Evolutionary conservation across 2,329 filamentous ascomycete genomes (phyloP), one percentile per base, ranked within the genome.

Genomic region (Fusarium acutatum): DNA sequence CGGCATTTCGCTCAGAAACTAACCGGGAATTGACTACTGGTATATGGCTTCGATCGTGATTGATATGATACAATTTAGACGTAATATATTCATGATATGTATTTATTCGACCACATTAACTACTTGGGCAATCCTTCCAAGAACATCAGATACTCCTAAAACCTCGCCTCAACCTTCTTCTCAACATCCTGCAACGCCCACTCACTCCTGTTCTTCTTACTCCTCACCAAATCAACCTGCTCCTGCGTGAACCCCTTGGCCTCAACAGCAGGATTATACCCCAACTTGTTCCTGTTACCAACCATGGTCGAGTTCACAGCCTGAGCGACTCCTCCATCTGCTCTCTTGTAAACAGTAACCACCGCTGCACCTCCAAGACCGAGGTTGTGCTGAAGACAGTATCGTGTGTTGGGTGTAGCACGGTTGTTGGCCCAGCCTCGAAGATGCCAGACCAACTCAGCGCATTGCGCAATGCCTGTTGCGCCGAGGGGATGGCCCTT

Each of bases 351-450:
- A 7, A 98, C 93, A 1, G 94, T 96, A 28, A 96, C 93, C 2
- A 98, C 95, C 4, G 91, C 95, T 7, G 95, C 96, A 61, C 96
- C 96, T 20, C 96, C 96, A 10, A 98, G 87, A 1, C 96, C 96
- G 3, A 98, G 87, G 80, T 98, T 98, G 81, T 98, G 96, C 86
- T 98, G 95, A 73, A 98, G 85, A 64, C 93, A 93, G 66, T 90
- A 90, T 70, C 85, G 89, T 1, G 95, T 96, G 65, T 88, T 87
- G 26, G 89, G 85, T 3, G 93, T 88, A 22, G 90, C 85, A 44
- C 96, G 89, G 86, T 98, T 98, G 83, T 96, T 97, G 26, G 96
- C 96, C 96, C 96, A 98, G 18, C 96, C 96, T 73, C 96, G 90
- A 77, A 98, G 87, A 80, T 98, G 96, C 96, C 96, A 98, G 34